These are phyloP conservation scores for Pseudogymnoascus sp. DNA, from an alignment of 2,329 filamentous ascomycete species.

Conservation along the genomic window DNA sequence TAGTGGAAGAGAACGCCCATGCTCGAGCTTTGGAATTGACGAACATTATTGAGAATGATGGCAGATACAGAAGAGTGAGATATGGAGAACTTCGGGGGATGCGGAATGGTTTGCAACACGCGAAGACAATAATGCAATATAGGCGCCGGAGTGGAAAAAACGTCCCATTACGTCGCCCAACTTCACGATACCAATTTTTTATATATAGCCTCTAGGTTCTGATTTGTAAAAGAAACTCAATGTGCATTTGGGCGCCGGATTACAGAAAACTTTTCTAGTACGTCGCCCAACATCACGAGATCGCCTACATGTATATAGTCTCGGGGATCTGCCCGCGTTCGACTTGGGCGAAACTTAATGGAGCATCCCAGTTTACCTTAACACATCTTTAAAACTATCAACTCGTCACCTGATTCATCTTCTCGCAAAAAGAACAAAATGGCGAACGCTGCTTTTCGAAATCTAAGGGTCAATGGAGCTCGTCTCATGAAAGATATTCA, in stretches of 20 bases:
- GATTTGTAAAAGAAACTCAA: not conserved
- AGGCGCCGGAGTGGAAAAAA: not conserved
- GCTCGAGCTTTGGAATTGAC: not conserved
- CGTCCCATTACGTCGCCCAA: not conserved
- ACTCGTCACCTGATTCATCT: not conserved
- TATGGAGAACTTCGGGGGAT: not conserved
- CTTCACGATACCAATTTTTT: not conserved
- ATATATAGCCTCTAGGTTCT: not conserved
- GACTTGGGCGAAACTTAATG: not conserved
- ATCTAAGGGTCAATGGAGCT: slow-evolving; percentile 48
- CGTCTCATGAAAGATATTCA: slow-evolving; percentile 58
- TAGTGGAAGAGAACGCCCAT: not conserved
- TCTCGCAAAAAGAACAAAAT: not conserved
- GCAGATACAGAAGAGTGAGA: not conserved
- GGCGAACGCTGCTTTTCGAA: not conserved
- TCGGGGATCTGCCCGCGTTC: not conserved
- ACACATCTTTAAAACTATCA: not conserved
- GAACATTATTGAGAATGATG: not conserved
- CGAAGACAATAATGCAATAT: not conserved
- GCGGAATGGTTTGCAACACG: not conserved
- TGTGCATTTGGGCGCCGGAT: not conserved
- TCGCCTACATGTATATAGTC: not conserved
- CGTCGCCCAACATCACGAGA: not conserved
- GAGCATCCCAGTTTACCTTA: not conserved
- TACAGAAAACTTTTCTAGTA: not conserved